A percentile compares a stretch with the other conserved stretches of the same genome.
phyloP scores from a whole-genome alignment of 139 green algal genomes.

The Chlamydomonas sp. region DNA sequence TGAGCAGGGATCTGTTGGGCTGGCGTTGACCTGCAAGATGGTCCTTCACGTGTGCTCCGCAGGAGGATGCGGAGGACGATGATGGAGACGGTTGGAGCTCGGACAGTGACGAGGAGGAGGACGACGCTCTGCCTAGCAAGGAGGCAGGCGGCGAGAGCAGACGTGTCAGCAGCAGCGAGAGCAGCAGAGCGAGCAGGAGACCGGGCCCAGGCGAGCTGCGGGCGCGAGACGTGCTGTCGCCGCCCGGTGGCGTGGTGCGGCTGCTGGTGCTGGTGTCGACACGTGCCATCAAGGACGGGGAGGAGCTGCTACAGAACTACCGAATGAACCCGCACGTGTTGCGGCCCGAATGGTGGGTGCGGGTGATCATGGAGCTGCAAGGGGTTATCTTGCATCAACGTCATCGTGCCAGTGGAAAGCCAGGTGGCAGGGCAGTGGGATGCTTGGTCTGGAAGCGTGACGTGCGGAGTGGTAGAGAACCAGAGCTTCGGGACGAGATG shows the following conservation, averaged over 20 bases:
- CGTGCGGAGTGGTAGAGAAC: too few species aligned
- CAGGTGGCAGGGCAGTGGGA: neutral
- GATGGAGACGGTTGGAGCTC: neutral
- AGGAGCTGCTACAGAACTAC: constrained; percentile 56
- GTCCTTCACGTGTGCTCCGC: neutral
- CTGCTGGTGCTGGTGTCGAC: constrained; percentile 33
- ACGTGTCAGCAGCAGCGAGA: neutral
- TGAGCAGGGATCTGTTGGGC: neutral
- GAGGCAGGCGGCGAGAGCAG: neutral
- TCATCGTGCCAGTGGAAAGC: too few species aligned
- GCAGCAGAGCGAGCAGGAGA: neutral
- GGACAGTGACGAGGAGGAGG: neutral
- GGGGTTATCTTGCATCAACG: too few species aligned
- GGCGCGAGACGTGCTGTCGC: neutral
- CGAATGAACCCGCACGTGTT: constrained; percentile 40
- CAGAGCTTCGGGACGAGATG: too few species aligned
- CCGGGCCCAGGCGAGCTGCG: neutral
- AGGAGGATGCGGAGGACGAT: neutral
- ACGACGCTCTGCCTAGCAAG: neutral
- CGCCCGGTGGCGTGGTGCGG: constrained; percentile 24
- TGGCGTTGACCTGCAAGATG: too few species aligned
- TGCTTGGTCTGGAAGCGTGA: too few species aligned
- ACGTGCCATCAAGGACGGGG: neutral
- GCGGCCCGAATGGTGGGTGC: constrained; percentile 41
- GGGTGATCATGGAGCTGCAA: neutral